phyloP scores from a whole-genome alignment of 176 grass and related monocot genomes.

The Oropetium thomaeum region DNA sequence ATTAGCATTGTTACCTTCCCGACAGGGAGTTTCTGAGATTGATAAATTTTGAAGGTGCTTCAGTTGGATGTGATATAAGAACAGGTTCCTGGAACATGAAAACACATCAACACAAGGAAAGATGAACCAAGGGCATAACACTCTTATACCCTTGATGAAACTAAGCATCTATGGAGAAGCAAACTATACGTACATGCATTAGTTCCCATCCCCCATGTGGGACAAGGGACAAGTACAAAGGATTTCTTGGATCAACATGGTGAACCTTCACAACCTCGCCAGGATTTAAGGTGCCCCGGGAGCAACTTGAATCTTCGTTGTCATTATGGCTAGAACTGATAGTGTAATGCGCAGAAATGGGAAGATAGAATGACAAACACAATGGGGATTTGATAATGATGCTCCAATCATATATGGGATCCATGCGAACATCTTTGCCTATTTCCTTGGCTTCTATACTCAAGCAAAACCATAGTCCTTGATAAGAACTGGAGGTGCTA shows the following conservation, averaged over 20 bases:
- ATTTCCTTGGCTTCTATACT: constrained; percentile 92
- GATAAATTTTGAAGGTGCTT: constrained; percentile 69
- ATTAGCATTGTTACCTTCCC: constrained; percentile 58
- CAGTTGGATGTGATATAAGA: constrained; percentile 79
- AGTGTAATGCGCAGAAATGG: constrained; percentile 71
- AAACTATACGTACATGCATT: constrained; percentile 55
- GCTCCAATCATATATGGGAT: constrained; percentile 90
- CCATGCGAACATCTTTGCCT: constrained; percentile 77
- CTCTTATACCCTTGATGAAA: no score
- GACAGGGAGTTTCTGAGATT: constrained; percentile 78
- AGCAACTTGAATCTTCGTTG: constrained; percentile 55
- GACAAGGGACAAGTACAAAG: constrained; percentile 77
- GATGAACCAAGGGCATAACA: no score
- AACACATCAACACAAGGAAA: constrained; percentile 32
- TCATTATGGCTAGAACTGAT: constrained; percentile 44
- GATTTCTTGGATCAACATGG: constrained; percentile 73
- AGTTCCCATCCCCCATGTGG: constrained; percentile 83
- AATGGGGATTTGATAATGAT: constrained; percentile 74
- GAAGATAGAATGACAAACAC: constrained; percentile 80
- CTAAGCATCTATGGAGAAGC: constrained; percentile 7
- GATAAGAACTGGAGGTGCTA: constrained; percentile 53
- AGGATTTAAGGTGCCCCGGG: constrained; percentile 63
- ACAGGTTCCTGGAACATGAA: constrained; percentile 74
- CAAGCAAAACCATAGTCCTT: constrained; percentile 79
- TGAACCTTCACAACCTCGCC: constrained; percentile 70